Percentiles rank a stretch among this genome's conserved stretches.
Conservation (phyloP, 257 asterid genomes). For the Dorcoceras hygrometricum region DNA sequence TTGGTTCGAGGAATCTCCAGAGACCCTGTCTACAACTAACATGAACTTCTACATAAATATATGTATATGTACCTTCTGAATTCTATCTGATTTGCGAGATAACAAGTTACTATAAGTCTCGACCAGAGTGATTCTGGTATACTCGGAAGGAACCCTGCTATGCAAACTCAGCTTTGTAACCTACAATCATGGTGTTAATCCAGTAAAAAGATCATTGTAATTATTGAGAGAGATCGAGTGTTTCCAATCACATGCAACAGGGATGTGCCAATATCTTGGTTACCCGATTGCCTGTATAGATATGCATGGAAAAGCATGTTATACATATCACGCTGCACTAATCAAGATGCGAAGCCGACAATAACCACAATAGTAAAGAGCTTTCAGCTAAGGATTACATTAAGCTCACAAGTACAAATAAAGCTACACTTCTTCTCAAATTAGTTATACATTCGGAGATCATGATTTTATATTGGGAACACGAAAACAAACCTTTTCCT, state of each 20-base stretch:
- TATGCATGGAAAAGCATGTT: background rate
- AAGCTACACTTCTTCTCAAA: background rate
- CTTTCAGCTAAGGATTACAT: background rate
- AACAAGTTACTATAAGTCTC: conserved; percentile 45
- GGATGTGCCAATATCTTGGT: background rate
- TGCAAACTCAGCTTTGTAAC: conserved; percentile 65
- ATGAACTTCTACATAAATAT: conserved; percentile 8
- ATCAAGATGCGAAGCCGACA: background rate
- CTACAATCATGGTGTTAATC: conserved; percentile 33
- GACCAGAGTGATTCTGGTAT: conserved; percentile 51
- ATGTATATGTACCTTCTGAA: conserved; percentile 37
- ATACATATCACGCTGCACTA: background rate
- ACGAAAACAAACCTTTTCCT: conserved; percentile 56
- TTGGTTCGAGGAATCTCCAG: background rate
- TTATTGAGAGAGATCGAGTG: background rate
- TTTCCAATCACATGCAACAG: background rate
- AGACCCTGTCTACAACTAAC: background rate
- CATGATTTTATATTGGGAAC: conserved; percentile 6
- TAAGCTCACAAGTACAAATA: background rate
- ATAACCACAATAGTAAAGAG: background rate
- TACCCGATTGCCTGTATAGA: background rate
- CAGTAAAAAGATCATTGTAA: conserved; percentile 18
- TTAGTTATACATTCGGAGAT: background rate
- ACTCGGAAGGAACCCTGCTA: conserved; percentile 65
- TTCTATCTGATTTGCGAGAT: conserved; percentile 32